A percentile compares a stretch with the other conserved stretches of the same genome.
These are phyloP conservation scores for Cladosporium colombiae DNA, from an alignment of 2,329 filamentous ascomycete genomes.

Conservation along the genomic window DNA sequence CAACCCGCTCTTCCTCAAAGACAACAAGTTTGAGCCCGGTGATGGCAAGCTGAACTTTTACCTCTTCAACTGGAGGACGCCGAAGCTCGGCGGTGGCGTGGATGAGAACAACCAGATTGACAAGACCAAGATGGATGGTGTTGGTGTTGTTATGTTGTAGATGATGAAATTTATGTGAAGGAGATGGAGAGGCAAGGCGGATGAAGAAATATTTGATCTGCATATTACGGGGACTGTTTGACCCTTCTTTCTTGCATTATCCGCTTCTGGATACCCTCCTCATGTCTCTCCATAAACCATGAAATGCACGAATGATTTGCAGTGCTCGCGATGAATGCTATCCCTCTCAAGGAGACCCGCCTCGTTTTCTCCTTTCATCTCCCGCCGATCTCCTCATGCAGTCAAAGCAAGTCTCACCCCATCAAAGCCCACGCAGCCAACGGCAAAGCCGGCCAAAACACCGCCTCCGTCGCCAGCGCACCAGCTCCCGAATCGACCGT, in stretches of 20 bases:
- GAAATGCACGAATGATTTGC: not conserved
- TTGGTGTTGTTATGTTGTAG: constrained; percentile 79
- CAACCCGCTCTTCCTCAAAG: constrained; percentile 87
- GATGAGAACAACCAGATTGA: constrained; percentile 78
- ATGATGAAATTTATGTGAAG: not conserved
- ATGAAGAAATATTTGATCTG: not conserved
- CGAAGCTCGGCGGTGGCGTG: constrained; percentile 81
- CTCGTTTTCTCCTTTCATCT: not conserved
- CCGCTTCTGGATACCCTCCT: not conserved
- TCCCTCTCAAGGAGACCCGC: not conserved
- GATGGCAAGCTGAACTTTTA: constrained; percentile 97
- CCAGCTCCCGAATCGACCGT: not conserved
- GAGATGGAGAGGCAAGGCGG: not conserved
- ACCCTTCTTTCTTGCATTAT: not conserved
- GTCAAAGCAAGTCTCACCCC: not conserved
- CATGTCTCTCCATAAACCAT: not conserved
- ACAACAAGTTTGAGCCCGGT: constrained; percentile 92
- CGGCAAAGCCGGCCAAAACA: not conserved
- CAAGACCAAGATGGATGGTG: constrained; percentile 74
- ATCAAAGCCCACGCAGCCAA: not conserved
- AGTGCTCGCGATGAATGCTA: not conserved
- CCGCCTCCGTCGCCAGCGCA: not conserved
- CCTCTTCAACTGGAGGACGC: constrained; percentile 92
- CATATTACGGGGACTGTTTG: not conserved
- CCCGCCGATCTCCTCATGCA: not conserved